Conservation (phyloP, 2,329 filamentous ascomycete genomes). For the Eutypella sp. region DNA sequence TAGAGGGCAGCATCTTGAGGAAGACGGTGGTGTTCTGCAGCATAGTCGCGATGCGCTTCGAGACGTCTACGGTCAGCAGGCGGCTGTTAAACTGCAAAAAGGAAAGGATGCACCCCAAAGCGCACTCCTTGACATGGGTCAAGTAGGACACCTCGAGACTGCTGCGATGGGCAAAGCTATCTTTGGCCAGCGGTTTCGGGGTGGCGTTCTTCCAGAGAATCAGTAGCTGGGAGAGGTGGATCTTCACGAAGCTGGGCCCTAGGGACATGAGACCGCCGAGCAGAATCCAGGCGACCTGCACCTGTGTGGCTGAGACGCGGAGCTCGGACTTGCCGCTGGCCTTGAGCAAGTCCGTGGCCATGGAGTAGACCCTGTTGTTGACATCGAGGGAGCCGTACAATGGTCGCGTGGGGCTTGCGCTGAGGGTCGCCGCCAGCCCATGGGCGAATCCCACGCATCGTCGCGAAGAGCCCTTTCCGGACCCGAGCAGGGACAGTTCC, state of each 20-base stretch:
- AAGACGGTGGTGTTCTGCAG: slow-evolving; percentile 91
- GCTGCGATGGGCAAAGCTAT: slow-evolving; percentile 79
- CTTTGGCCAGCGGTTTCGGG: slow-evolving; percentile 88
- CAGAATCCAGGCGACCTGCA: slow-evolving; percentile 96
- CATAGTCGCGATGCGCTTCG: slow-evolving; percentile 88
- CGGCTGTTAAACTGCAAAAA: slow-evolving; percentile 93
- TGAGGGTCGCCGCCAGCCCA: slow-evolving; percentile 83
- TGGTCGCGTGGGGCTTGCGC: slow-evolving; percentile 80
- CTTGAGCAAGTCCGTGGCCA: slow-evolving; percentile 89
- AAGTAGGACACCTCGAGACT: slow-evolving; percentile 88
- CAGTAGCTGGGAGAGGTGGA: slow-evolving; percentile 89
- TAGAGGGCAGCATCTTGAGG: slow-evolving; percentile 74
- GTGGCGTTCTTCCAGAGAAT: slow-evolving; percentile 96
- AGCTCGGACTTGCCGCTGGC: slow-evolving; percentile 88
- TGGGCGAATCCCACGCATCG: slow-evolving; percentile 89
- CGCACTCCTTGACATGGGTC: slow-evolving; percentile 91
- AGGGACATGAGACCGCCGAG: slow-evolving; percentile 96
- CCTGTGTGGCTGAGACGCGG: slow-evolving; percentile 85
- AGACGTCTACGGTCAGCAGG: slow-evolving; percentile 87
- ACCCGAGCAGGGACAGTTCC: slow-evolving; percentile 73
- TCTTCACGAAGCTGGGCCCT: slow-evolving; percentile 97
- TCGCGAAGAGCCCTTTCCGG: slow-evolving; percentile 71
- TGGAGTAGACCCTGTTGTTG: slow-evolving; percentile 83
- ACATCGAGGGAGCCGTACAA: slow-evolving; percentile 94
- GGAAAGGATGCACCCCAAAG: slow-evolving; percentile 81